Evolutionary conservation across 306 rosid species (phyloP).

Genomic region (Vicia sativa): DNA sequence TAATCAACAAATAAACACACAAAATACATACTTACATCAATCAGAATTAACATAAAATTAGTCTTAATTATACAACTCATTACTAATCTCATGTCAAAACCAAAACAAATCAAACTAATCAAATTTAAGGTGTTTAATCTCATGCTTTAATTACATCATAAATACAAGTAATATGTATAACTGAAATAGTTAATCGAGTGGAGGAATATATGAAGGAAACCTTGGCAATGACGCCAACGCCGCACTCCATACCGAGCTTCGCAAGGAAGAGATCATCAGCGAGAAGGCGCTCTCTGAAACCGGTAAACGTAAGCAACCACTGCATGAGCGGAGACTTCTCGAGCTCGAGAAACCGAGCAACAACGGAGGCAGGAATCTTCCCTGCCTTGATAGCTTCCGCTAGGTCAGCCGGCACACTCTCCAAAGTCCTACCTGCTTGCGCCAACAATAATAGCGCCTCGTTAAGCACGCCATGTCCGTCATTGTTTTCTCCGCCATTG

Average conservation of each 20-base stretch:
- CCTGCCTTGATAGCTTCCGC: constrained; percentile 77
- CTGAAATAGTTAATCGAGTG: neutral
- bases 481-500: constrained; percentile 45
- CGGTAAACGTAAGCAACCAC: constrained; percentile 84
- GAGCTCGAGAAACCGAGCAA: constrained; percentile 65
- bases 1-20: constrained; percentile 11
- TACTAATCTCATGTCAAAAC: neutral
- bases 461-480: constrained; percentile 40
- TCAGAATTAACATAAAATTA: neutral
- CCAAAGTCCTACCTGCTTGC: constrained; percentile 69
- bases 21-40: constrained; percentile 1
- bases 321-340: constrained; percentile 64
- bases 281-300: constrained; percentile 81
- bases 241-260: constrained; percentile 83
- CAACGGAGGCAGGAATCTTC: constrained; percentile 74
- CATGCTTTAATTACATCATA: neutral
- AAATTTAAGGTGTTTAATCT: neutral
- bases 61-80: neutral
- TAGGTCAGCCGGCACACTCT: constrained; percentile 74
- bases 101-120: neutral
- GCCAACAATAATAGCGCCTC: constrained; percentile 71
- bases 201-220: constrained; percentile 37
- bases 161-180: neutral
- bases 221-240: constrained; percentile 96
- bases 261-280: constrained; percentile 94